These are phyloP conservation scores for Aspergillus fischeri DNA, from an alignment of 2,329 filamentous ascomycete species.

Conservation along the genomic window DNA sequence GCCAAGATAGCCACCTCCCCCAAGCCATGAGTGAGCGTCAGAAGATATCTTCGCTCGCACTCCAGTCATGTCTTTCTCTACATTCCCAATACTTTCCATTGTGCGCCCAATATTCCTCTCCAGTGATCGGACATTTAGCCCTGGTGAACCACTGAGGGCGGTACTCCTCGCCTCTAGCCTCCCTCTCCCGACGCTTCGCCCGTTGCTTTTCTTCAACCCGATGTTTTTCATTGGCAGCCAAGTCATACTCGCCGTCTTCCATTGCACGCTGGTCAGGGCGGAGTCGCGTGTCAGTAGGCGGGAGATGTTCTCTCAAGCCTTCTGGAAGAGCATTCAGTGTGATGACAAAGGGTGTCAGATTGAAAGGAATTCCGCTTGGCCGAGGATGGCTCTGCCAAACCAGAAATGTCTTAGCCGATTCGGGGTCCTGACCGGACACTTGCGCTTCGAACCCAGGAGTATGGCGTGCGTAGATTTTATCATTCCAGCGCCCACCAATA, in stretches of 20 bases:
- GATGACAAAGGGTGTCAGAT: slow-evolving; percentile 91
- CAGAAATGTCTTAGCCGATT: slow-evolving; percentile 71
- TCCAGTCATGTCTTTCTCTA: slow-evolving; percentile 62
- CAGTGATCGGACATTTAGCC: slow-evolving; percentile 69
- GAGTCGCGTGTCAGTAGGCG: slow-evolving; percentile 90
- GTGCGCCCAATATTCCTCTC: slow-evolving; percentile 86
- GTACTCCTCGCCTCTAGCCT: slow-evolving; percentile 77
- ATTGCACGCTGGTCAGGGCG: slow-evolving; percentile 94
- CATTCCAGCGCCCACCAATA: slow-evolving; percentile 94
- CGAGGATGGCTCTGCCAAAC: slow-evolving; percentile 88
- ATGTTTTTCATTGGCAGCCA: slow-evolving; percentile 91
- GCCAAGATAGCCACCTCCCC: background rate
- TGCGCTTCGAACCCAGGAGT: slow-evolving; percentile 81
- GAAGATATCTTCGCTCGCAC: slow-evolving; percentile 71
- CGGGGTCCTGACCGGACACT: slow-evolving; percentile 52
- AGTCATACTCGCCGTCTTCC: slow-evolving; percentile 96
- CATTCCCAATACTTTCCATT: slow-evolving; percentile 83
- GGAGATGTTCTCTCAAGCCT: slow-evolving; percentile 69
- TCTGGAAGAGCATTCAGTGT: slow-evolving; percentile 91
- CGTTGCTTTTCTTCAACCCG: slow-evolving; percentile 89
- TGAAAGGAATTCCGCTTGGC: slow-evolving; percentile 86
- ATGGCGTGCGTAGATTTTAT: slow-evolving; percentile 88
- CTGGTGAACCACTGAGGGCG: slow-evolving; percentile 79
- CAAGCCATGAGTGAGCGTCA: background rate
- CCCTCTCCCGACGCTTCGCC: slow-evolving; percentile 66